These are phyloP conservation scores for Chytriomyces sp. DNA, from an alignment of 192 early-diverging fungal species.

Conservation along the genomic window DNA sequence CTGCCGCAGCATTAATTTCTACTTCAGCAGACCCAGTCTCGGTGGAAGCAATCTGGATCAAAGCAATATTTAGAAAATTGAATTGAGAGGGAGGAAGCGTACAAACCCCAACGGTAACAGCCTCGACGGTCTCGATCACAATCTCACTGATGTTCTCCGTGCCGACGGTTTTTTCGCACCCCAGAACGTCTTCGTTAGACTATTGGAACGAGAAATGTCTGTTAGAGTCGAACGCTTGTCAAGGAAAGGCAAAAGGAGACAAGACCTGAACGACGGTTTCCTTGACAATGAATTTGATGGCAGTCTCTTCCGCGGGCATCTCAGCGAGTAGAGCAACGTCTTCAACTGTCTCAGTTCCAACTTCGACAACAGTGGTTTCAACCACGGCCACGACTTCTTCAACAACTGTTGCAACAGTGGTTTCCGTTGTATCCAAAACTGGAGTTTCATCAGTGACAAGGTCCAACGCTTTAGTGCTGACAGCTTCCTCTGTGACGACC, in stretches of 20 bases:
- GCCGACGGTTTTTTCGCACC: neutral
- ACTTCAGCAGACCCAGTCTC: neutral
- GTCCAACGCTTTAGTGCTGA: neutral
- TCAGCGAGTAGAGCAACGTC: neutral
- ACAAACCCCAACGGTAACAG: neutral
- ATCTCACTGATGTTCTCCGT: neutral
- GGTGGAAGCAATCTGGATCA: neutral
- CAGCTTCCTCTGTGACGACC: constrained; percentile 8
- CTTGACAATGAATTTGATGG: neutral
- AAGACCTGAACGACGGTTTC: neutral
- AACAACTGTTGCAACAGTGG: neutral
- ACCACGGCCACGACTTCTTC: neutral
- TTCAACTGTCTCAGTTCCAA: neutral
- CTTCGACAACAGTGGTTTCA: neutral
- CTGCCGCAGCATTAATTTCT: neutral
- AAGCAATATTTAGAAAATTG: neutral
- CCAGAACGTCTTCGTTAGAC: neutral
- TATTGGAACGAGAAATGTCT: neutral
- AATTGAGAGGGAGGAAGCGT: neutral
- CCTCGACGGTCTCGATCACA: neutral
- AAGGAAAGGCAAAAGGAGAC: neutral
- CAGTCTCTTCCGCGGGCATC: neutral
- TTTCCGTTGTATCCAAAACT: neutral
- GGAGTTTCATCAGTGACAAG: neutral
- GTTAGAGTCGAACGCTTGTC: neutral